Evolutionary conservation across 2,329 filamentous ascomycete genomes (phyloP).

Genomic region (Fusarium tupiense): DNA sequence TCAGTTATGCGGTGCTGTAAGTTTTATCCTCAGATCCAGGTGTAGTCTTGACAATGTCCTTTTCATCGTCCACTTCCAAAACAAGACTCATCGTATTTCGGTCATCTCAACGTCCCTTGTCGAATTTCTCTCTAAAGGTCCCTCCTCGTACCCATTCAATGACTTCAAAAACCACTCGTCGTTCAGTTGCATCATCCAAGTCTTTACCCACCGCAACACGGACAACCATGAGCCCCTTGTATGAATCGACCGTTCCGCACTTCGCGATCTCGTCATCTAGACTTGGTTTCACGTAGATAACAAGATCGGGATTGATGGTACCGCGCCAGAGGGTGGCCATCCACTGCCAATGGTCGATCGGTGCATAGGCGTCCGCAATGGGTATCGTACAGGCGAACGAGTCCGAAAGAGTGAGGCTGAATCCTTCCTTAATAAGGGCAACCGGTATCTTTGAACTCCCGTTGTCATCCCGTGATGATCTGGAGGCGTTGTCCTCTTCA

Average conservation of each 20-base stretch:
- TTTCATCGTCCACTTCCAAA: neutral
- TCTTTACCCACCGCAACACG: conserved; percentile 55
- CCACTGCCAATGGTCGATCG: conserved; percentile 97
- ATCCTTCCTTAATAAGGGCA: conserved; percentile 79
- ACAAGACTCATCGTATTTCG: neutral
- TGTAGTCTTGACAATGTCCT: neutral
- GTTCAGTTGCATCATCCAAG: conserved; percentile 74
- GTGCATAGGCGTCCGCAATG: conserved; percentile 79
- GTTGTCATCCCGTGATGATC: conserved; percentile 7
- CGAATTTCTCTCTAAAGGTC: conserved; percentile 50
- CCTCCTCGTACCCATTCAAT: conserved; percentile 76
- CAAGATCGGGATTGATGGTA: conserved; percentile 82
- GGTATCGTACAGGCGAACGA: conserved; percentile 77
- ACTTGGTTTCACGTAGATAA: conserved; percentile 69
- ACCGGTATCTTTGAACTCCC: conserved; percentile 64
- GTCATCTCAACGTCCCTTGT: conserved; percentile 13
- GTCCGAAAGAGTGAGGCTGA: conserved; percentile 82
- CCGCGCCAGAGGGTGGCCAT: conserved; percentile 94
- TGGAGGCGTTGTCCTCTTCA: conserved; percentile 7
- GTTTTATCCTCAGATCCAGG: neutral
- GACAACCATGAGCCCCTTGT: conserved; percentile 63
- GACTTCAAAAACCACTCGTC: conserved; percentile 86
- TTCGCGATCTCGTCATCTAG: conserved; percentile 49
- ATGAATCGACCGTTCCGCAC: conserved; percentile 65
- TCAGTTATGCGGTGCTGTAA: neutral